Conservation (phyloP, 441 rosid genomes). For the Melastoma candidum region DNA sequence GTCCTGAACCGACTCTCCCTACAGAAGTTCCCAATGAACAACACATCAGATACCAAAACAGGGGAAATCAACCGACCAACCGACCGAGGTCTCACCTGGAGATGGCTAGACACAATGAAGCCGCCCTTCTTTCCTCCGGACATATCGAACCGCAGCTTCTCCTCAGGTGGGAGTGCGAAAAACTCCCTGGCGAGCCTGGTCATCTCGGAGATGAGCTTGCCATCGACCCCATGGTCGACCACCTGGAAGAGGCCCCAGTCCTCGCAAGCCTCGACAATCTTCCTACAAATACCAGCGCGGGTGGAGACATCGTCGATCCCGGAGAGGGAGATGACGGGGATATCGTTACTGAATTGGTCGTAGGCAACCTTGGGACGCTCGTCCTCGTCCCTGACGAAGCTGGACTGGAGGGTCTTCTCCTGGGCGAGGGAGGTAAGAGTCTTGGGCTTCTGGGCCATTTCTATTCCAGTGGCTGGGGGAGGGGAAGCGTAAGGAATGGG, state of each 20-base stretch:
- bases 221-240: constrained; percentile 71
- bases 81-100: constrained; percentile 37
- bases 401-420: constrained; percentile 44
- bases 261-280: constrained; percentile 84
- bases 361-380: constrained; percentile 88
- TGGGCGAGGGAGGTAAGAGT: constrained; percentile 55
- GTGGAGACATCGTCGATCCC: constrained; percentile 51
- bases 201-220: constrained; percentile 46
- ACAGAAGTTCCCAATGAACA: neutral
- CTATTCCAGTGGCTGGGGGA: neutral
- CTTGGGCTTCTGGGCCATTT: constrained; percentile 12
- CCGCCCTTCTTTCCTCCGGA: constrained; percentile 96
- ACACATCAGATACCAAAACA: neutral
- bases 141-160: constrained; percentile 76
- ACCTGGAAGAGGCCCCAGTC: constrained; percentile 94
- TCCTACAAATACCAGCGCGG: constrained; percentile 46
- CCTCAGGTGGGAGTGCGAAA: constrained; percentile 63
- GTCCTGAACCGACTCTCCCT: constrained; percentile 87
- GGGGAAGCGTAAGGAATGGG: too few species aligned
- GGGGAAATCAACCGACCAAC: too few species aligned
- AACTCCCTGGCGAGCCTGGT: constrained; percentile 61
- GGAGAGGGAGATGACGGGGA: constrained; percentile 72
- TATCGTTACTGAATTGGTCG: constrained; percentile 56
- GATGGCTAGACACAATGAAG: constrained; percentile 91
- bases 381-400: constrained; percentile 74